Evolutionary conservation across 1,284 basidiomycete species (phyloP), one percentile per base, ranked within the genome.

Genomic region (Cutaneotrichosporon mucoides): DNA sequence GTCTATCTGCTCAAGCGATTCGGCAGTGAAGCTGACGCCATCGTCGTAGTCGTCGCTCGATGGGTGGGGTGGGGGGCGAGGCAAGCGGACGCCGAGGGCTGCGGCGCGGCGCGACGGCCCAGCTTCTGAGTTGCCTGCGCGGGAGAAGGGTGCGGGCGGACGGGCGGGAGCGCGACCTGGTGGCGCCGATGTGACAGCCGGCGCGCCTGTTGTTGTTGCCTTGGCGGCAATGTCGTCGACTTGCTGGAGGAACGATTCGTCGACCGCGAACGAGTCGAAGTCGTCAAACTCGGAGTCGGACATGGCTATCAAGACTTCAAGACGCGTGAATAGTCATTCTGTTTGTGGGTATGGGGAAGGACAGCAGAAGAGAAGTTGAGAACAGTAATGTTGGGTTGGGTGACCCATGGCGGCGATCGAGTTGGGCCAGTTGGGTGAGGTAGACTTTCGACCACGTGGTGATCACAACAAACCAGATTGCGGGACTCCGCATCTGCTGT

Each of bases 161-260:
- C 8, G 38, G 12, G 38, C 38, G 38, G 38, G 38, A 40, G 38
- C 12, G 12, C 11, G 37, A 8, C 35, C 36, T 1, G 36, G 6
- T 10, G 37, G 16, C 4, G 52, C 11, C 10, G 24, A 34, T 10
- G 24, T 9, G 41, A 53, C 10, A 12, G 57, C 12, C 7, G 24
- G 40, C 5, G n/a, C 15, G 12, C 13, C 11, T 9, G 24, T 16
- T 3, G 38, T 12, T 9, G 24, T 16, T 3, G 38, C 40, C 16
- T 36, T 57, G 1, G 70, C 67, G 6, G 63, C 62, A 24, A 76
- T 69, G 33, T 59, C 61, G 51, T 78, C 76, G 35, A 77, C 66
- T 54, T 73, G 63, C 2, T 56, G 59, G 34, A 77, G 60, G 62
- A 74, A 73, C 0, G 69, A 70, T 43, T 71, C 75, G 62, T 78